phyloP scores from a whole-genome alignment of 106 monocot genomes.

The Alisma plantagoaquatica region DNA sequence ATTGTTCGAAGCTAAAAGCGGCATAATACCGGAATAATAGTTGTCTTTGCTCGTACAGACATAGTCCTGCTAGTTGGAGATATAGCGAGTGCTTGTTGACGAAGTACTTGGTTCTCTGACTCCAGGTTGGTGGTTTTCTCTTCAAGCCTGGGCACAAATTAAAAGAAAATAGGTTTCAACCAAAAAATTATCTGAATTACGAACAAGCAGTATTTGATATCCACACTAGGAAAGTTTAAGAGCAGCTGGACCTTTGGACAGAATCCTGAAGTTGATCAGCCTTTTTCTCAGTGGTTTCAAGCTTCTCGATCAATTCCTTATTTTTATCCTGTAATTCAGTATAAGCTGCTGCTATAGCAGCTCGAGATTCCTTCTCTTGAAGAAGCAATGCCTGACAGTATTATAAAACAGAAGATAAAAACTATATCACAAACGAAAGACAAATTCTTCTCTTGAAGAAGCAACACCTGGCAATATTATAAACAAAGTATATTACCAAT shows the following conservation, averaged over 20 bases:
- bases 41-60: constrained; percentile 46
- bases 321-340: constrained; percentile 52
- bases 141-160: constrained; percentile 38
- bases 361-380: constrained; percentile 41
- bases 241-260: constrained; percentile 43
- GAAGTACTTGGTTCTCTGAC: constrained; percentile 83
- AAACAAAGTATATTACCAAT: too few species aligned
- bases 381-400: constrained; percentile 46
- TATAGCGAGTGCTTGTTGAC: constrained; percentile 70
- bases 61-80: constrained; percentile 77
- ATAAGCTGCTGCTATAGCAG: constrained; percentile 37
- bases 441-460: too few species aligned
- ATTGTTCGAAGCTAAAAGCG: too few species aligned
- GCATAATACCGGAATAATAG: constrained; percentile 43
- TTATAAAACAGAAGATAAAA: too few species aligned
- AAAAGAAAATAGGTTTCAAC: neutral
- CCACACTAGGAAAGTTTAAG: neutral
- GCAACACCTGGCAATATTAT: too few species aligned
- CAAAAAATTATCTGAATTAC: neutral
- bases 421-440: too few species aligned
- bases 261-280: constrained; percentile 81
- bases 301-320: constrained; percentile 54
- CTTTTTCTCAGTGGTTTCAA: constrained; percentile 62
- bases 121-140: constrained; percentile 73
- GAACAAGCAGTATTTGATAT: too few species aligned